Base-by-base conservation (phyloP, 2,329 filamentous ascomycete species). In the Pseudopyricularia javanii region DNA sequence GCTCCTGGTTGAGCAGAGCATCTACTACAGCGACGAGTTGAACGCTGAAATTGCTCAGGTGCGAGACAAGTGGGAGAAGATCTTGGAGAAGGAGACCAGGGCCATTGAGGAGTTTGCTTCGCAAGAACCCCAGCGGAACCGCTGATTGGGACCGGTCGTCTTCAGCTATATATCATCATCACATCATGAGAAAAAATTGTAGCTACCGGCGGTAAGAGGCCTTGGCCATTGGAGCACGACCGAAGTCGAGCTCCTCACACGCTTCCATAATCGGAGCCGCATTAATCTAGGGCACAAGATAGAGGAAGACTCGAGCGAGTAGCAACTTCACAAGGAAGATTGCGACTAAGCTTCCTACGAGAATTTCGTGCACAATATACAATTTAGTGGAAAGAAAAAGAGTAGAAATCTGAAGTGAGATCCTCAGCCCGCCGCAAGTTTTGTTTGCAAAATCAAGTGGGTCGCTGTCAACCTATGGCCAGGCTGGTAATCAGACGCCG, bases 201-300 rank as follows among this genome's bases (percentile, higher is more conserved):
- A 72, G 82, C 81, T 75, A 80, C 80, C 80, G 81, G 78, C 82
- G 81, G 82, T 85, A 85, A 85, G 81, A 82, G 77, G 76, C 77
- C 76, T 60, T 71, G 75, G 70, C 80, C 79, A 79, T 74, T 61
- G 75, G 80, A 74, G 69, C 68, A 7, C 40, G 50, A 52, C 33
- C 20, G 14, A 67, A 65, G 40, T 66, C 68, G 62, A 63, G 61
- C 62, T 73, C 78, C 78, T 85, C 72, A 73, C 78, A 76, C 80
- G 79, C 79, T 82, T 85, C 82, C 82, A 85, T 82, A 82, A 81
- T 68, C 80, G 79, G 80, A 76, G 80, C 80, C 66, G 63, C 67
- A 52, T 73, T 73, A 55, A 65, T 85, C 81, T 83, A 63, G 81
- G 75, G 73, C 79, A 83, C 78, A 82, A 79, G 80, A 85, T 85